Evolutionary conservation across 805 yeast genomes (phyloP).

Genomic region (Candida corydali): DNA sequence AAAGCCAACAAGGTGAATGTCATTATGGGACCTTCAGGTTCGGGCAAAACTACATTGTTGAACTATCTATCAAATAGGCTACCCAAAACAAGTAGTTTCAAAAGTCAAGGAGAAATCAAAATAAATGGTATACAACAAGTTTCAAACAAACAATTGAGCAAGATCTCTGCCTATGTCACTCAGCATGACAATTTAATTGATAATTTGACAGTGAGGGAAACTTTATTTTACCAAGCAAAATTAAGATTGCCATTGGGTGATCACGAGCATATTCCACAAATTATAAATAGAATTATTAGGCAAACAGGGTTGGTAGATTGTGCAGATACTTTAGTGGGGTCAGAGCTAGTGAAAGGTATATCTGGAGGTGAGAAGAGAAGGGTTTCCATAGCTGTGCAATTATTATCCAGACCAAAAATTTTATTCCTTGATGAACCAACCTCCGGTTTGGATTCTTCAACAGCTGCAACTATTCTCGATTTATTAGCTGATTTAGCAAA

Average conservation of each 20-base stretch:
- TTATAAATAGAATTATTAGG: slow-evolving; percentile 56
- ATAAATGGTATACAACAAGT: slow-evolving; percentile 25
- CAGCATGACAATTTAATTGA: slow-evolving; percentile 78
- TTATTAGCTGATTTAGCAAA: slow-evolving; percentile 54
- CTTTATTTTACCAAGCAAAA: slow-evolving; percentile 66
- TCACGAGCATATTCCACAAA: slow-evolving; percentile 38
- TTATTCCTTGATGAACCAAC: slow-evolving; percentile 84
- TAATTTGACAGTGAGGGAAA: slow-evolving; percentile 72
- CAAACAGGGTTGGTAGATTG: slow-evolving; percentile 70
- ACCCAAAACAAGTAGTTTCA: slow-evolving; percentile 14
- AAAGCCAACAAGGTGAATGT: slow-evolving; percentile 32
- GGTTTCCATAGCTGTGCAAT: slow-evolving; percentile 76
- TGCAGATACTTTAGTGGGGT: slow-evolving; percentile 58
- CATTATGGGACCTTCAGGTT: slow-evolving; percentile 45
- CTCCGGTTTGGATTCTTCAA: slow-evolving; percentile 79
- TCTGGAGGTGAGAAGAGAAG: slow-evolving; percentile 67
- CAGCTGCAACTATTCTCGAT: slow-evolving; percentile 63
- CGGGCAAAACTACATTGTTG: slow-evolving; percentile 41
- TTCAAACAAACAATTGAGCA: slow-evolving; percentile 19
- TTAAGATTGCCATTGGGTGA: slow-evolving; percentile 50
- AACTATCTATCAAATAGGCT: slow-evolving; percentile 50
- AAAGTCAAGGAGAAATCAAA: slow-evolving; percentile 14
- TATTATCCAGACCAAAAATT: slow-evolving; percentile 67
- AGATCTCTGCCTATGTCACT: slow-evolving; percentile 66
- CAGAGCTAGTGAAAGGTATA: slow-evolving; percentile 35